These are phyloP conservation scores for Geotrichum klebahnii DNA, from an alignment of 1,139 yeast species.

Conservation along the genomic window DNA sequence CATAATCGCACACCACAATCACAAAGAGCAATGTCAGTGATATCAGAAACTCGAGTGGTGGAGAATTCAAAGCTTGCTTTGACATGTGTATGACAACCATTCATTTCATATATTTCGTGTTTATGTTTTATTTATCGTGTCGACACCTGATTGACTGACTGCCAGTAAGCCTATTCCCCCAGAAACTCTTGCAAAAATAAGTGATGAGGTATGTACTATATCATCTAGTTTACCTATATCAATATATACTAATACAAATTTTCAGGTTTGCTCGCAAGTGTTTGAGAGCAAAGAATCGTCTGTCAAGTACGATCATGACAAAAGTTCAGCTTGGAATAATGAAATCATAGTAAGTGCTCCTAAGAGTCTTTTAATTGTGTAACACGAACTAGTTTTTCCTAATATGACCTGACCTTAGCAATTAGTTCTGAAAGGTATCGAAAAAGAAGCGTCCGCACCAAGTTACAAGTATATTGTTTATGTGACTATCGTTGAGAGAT, in stretches of 20 bases:
- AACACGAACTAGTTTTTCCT: neutral
- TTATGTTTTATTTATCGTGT: neutral
- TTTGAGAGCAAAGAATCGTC: neutral
- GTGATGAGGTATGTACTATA: slow-evolving; percentile 12
- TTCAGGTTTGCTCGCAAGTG: slow-evolving; percentile 11
- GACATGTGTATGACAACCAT: slow-evolving; percentile 14
- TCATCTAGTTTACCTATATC: neutral
- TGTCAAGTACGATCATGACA: slow-evolving; percentile 23
- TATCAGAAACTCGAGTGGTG: slow-evolving; percentile 16
- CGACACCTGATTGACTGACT: neutral
- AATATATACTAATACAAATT: neutral
- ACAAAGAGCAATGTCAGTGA: slow-evolving; percentile 8
- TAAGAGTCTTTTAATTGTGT: neutral
- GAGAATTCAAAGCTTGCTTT: slow-evolving; percentile 13
- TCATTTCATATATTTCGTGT: too few relatives aligned
- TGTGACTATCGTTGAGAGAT: slow-evolving; percentile 31
- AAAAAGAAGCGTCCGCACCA: slow-evolving; percentile 27
- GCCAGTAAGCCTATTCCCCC: slow-evolving; percentile 12
- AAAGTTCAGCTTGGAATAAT: slow-evolving; percentile 26
- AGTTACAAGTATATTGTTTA: slow-evolving; percentile 36
- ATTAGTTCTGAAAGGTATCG: slow-evolving; percentile 28
- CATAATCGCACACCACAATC: neutral
- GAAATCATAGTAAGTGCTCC: slow-evolving; percentile 23
- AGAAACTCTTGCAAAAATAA: slow-evolving; percentile 10
- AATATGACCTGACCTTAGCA: slow-evolving; percentile 11